Base-by-base conservation (phyloP, 306 rosid genomes). In the Ammopiptanthus mongolicus region DNA sequence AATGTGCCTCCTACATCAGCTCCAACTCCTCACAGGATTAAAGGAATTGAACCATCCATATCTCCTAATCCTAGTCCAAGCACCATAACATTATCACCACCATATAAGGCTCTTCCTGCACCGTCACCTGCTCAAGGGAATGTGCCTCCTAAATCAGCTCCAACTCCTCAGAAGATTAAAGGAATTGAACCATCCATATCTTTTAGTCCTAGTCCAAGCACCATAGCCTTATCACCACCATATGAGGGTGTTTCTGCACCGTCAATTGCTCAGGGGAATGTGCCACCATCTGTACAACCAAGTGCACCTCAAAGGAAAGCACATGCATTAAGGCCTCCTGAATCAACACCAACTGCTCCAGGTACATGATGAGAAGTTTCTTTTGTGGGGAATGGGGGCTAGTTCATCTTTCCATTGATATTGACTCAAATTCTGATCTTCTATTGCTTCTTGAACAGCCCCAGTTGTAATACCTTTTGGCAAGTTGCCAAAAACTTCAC, bases 11-110 rank as follows among this genome's bases (percentile, higher is more conserved):
- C 80, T 74, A 21, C 62, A 4, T 76, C 90, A 41, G 65, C 85
- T 74, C 87, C 90, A 42, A 56, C 72, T 67, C 83, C 90, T 36
- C 80, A 42, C 50, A 74, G 65, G 52, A 78, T 13, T 13, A 71
- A 71, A 41, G 88, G 74, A 69, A 60, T 59, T 31, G 78, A 72
- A 34, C 85, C 98, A 17, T 81, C 89, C 8, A 13, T 78, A 47
- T 74, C 94, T 42, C 89, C 91, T 21, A 80, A 80, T 51, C 86
- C 88, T 21, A 82, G 83, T 53, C 86, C 92, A 39, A 76, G 81
- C 61, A 53, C 76, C 47, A 57, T 78, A 13, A 34, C 70, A 15
- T 81, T 65, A 57, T 65, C 77, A 0, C 91, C 90, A 1, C 84
- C 85, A 11, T 6, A 37, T 79, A 59, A 48, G 42, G 29, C 52